These are phyloP conservation scores for Streptanthus diversifolius DNA, from an alignment of 345 rosid genomes.

Conservation along the genomic window DNA sequence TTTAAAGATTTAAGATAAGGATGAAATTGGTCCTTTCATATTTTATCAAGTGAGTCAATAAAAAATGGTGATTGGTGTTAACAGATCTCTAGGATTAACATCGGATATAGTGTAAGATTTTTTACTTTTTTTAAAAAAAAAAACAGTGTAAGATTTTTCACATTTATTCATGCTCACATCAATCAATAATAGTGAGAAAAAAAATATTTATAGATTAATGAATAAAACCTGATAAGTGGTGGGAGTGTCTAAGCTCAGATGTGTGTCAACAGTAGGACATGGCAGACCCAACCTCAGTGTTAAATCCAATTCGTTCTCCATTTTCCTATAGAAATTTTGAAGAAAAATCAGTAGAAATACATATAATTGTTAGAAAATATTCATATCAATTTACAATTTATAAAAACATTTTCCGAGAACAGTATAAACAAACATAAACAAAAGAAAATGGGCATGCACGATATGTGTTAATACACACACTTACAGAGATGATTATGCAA, in stretches of 20 bases:
- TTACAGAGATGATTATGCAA: conserved; percentile 18
- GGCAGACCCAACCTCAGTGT: conserved; percentile 36
- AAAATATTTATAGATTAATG: background rate
- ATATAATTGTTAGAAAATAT: background rate
- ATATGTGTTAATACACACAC: conserved; percentile 22
- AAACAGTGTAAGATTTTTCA: background rate
- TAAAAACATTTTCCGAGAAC: background rate
- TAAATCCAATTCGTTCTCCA: conserved; percentile 26
- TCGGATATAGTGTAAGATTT: background rate
- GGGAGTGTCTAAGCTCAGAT: conserved; percentile 15
- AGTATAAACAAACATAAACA: background rate
- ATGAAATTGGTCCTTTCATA: background rate
- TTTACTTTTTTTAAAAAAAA: too few relatives aligned
- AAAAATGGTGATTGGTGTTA: background rate
- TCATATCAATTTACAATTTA: background rate
- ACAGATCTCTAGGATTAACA: background rate
- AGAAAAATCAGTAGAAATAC: background rate
- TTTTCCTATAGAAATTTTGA: background rate
- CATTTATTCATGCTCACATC: conserved; percentile 18
- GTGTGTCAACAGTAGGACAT: conserved; percentile 15
- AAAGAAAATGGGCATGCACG: conserved; percentile 1
- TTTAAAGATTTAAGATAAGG: background rate
- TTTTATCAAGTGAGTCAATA: background rate
- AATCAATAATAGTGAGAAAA: conserved; percentile 3
- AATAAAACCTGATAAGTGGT: conserved; percentile 17